Evolutionary conservation across 306 rosid genomes (phyloP), one percentile per base, ranked within the genome.

Genomic region (Ziziphus jujuba): DNA sequence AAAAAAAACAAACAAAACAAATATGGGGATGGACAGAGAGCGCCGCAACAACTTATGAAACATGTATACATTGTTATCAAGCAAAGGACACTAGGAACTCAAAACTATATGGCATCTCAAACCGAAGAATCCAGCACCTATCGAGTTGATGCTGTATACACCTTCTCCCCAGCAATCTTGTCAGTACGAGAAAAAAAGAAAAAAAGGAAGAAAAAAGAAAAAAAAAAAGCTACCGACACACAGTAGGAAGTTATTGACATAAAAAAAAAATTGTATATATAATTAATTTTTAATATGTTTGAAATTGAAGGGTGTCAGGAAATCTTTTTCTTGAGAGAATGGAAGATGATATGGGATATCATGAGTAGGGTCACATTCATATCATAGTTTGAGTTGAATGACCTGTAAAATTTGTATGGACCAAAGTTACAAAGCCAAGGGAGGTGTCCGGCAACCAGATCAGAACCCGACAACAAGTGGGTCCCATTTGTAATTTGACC

Each of bases 401-500:
- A 63, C 71, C 82, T 56, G 77, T 74, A 3, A 36, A 36, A 63
- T 68, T 40, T 68, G 82, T 59, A 78, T 36, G 81, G 85, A 61
- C 79, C 84, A 72, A 43, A 66, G 52, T 74, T 47, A 59, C 73
- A 57, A 64, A 65, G 61, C 59, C 61, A 61, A 77, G 72, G 50
- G 70, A 66, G 59, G 61, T 55, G 61, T 60, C 64, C 23, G 52
- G 36, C 72, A 44, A 67, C 65, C 71, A 61, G 71, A 77, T 77
- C 65, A 28, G 58, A 74, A 78, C 79, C 79, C 76, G 70, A 66
- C 79, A 69, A 78, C 71, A 73, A 14, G 86, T 80, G 79, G 91
- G 84, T 55, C 9, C 6, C 43, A 88, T 82, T 69, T 14, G 48
- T 47, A 40, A 55, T 55, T 63, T 62, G 55, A 36, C 43, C 43